Conservation (phyloP, 805 yeast genomes). For the Wickerhamomyces queroliae region DNA sequence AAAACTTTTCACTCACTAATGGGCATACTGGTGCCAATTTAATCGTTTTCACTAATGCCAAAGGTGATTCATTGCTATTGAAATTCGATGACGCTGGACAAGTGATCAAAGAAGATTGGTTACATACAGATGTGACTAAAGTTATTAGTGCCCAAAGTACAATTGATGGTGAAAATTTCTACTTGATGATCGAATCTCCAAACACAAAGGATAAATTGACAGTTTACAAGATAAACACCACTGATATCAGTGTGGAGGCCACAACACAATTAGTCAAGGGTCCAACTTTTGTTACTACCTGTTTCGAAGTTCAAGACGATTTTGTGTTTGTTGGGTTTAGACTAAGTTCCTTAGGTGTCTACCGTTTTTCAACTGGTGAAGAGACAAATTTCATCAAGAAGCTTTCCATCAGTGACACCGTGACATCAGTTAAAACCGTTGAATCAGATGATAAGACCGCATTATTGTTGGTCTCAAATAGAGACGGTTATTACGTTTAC, state of each 20-base stretch:
- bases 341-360: slow-evolving; percentile 58
- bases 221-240: slow-evolving; percentile 36
- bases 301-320: slow-evolving; percentile 38
- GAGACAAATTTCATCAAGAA: slow-evolving; percentile 33
- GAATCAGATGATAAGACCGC: slow-evolving; percentile 17
- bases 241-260: too few relatives aligned
- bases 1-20: slow-evolving; percentile 36
- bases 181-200: slow-evolving; percentile 58
- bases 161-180: slow-evolving; percentile 22
- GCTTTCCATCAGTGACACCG: slow-evolving; percentile 60
- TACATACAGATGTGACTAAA: slow-evolving; percentile 32
- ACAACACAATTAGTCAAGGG: slow-evolving; percentile 31
- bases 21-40: slow-evolving; percentile 32
- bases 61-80: slow-evolving; percentile 39
- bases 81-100: slow-evolving; percentile 33
- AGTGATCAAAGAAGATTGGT: slow-evolving; percentile 14
- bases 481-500: slow-evolving; percentile 61
- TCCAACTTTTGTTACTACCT: slow-evolving; percentile 51
- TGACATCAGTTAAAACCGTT: slow-evolving; percentile 46
- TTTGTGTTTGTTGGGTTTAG: slow-evolving; percentile 65
- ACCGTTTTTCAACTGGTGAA: slow-evolving; percentile 28
- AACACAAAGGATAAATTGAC: slow-evolving; percentile 52
- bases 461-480: slow-evolving; percentile 42
- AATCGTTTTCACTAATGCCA: slow-evolving; percentile 27
- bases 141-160: slow-evolving; percentile 43